phyloP scores from a whole-genome alignment of 306 rosid species.

The Rosa lucieae region DNA sequence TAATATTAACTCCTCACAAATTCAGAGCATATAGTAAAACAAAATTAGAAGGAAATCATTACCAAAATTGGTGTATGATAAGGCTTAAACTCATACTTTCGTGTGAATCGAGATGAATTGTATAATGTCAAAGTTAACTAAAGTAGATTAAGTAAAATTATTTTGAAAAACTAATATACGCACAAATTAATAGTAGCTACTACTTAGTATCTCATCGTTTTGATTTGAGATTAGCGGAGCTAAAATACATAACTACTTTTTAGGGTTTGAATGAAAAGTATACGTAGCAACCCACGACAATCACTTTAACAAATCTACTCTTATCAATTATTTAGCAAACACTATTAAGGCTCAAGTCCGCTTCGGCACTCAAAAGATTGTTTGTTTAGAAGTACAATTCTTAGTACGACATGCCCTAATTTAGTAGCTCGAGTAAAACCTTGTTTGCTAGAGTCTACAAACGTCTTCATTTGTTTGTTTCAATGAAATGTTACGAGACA shows the following conservation, averaged over 20 bases:
- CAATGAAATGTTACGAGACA: too few relatives aligned
- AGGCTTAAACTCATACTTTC: too few relatives aligned
- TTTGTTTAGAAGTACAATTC: too few relatives aligned
- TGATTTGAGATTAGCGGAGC: neutral
- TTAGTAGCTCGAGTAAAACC: too few relatives aligned
- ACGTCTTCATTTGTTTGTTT: too few relatives aligned
- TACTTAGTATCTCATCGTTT: neutral
- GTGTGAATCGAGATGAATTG: too few relatives aligned
- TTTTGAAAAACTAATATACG: neutral
- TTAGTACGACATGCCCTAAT: too few relatives aligned
- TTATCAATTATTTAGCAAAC: neutral
- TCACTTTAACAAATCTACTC: neutral
- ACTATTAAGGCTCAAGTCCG: neutral
- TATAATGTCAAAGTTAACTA: too few relatives aligned
- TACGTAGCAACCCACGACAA: neutral
- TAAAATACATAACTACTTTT: neutral
- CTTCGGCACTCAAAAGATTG: neutral
- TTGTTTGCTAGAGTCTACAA: too few relatives aligned
- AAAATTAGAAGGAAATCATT: neutral
- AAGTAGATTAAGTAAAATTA: neutral
- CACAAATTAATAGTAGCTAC: fast-evolving
- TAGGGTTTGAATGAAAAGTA: neutral
- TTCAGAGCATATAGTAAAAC: neutral
- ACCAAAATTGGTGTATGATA: neutral
- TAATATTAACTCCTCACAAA: neutral